Base-by-base conservation (phyloP, 352 stramenopile species). In the Pythium monospermum region DNA sequence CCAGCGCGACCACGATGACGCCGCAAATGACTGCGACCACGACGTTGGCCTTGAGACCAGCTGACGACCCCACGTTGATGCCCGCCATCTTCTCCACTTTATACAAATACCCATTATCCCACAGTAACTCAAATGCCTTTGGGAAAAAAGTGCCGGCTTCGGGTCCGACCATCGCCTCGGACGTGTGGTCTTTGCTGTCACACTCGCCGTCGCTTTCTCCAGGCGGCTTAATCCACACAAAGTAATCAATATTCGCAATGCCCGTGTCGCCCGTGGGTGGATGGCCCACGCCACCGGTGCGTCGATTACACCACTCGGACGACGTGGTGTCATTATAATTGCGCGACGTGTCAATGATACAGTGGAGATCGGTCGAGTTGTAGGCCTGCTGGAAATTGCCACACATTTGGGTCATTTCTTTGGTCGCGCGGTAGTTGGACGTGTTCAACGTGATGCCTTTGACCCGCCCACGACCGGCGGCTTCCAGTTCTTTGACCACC, bases 291-390 rank as follows among this genome's bases (percentile, higher is more conserved):
- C 71, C 79, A 22, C 68, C 76, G 6, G 39, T 66, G 50, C 80
- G 79, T 27, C 73, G 65, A 45, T 87, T 87, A 61, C 79, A 90
- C 79, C 79, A 90, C 36, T 90, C 79, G 11, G 68, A 68, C 65
- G 43, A 80, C 65, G 39, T 84, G 79, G 69, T 76, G 1, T 59
- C 64, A 28, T 73, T 75, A 53, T 73, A 73, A 35, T 89, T 87
- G 10, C 79, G 70, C 0, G 73, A 85, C 0, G 79, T 87, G 53
- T 90, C 79, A 10, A 85, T 57, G 32, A 87, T 66, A 44, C 79
- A 90, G 13, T 61, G 66, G 43, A 78, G 66, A 10, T 61, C 60
- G 1, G 35, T 74, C 11, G 63, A 76, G 15, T 69, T 68, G 45
- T 73, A 74, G 10, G 71, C 64, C 11, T 47, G 69, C 46, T 81